Evolutionary conservation across 345 rosid species (phyloP), one percentile per base, ranked within the genome.

Genomic region (Populus euphratica): DNA sequence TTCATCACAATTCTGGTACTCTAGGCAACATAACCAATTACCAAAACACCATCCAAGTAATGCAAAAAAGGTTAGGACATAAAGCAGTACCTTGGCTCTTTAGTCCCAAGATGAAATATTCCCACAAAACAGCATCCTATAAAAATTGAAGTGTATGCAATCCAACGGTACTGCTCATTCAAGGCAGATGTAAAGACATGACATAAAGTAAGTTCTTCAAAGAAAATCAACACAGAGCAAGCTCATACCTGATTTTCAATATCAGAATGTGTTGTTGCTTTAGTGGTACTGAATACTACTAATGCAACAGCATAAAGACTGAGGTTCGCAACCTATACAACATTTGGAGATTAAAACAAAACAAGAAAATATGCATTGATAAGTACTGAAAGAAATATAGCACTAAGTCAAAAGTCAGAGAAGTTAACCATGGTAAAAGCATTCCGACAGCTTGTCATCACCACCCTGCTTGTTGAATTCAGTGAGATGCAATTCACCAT

Each of bases 401-500:
- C 2, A 69, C 41, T 14, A 52, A 52, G 77, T 69, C n/a, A 74
- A 77, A 44, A 72, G 18, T 72, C 25, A 52, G 20, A 49, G 2
- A 77, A 73, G 38, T 73, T 81, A 6, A 95, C 99, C 99, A 95
- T 93, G 39, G 96, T 90, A 86, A 95, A 95, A 31, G 99, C 99
- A 86, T 95, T 95, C 21, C 97, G 93, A 70, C 97, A 95, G 87
- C 99, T 93, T 29, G 97, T 85, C 86, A 93, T 78, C 61, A 85
- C 96, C 63, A 92, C 98, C 83, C 98, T 89, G 88, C 92, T 92
- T 38, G 97, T 89, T 83, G 97, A 91, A 80, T 95, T 88, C 83
- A 92, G 68, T 9, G 99, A 88, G 78, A 95, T 92, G 86, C 96
- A 93, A 75, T 91, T 95, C 72, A 95, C 91, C 97, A 95, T 90